Evolutionary conservation across 2,329 filamentous ascomycete genomes (phyloP), one percentile per base, ranked within the genome.

Genomic region (Penicillium sp.): DNA sequence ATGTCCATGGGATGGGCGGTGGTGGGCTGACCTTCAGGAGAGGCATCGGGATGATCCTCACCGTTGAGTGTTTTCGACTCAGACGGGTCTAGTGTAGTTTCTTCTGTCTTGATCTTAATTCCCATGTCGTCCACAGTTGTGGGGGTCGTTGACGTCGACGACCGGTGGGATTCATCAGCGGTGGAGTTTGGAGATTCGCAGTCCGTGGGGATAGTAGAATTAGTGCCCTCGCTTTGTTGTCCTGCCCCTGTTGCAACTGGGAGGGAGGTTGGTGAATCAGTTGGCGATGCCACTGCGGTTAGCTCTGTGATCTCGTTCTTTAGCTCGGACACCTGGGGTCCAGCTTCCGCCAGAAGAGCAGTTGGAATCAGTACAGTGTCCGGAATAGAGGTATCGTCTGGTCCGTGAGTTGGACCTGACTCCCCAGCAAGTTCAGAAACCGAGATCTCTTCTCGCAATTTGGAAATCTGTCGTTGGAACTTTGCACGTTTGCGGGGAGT

Each of bases 391-490:
- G 57, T 54, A 11, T 50, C 49, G 5, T 61, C 63, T 15, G 53
- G 36, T 38, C 58, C 59, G 11, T 47, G 52, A 8, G 61, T 58
- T 8, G 49, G 39, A 11, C 53, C 59, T 21, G 64, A 56, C 23
- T 71, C 68, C 21, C 65, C 61, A 5, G 66, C 51, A 23, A 70
- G 53, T 36, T 75, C 72, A 39, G 71, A 61, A 15, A 71, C 62
- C 9, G 72, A 71, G 15, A 76, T 63, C 33, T 75, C 72, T 45
- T 74, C 69, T 45, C 72, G 67, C 47, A 76, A 50, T 40, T 75
- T 76, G 7, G 73, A 76, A 23, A 61, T 62, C 38, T 70, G 70
- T 5, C 65, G 68, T 21, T 66, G 63, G 54, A 75, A 75, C 39
- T 74, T 73, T 13, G 60, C 58, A 38, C 69, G 60, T 53, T 74